Conservation (phyloP, 2,329 filamentous ascomycete species). For the Cladosporium sp. region DNA sequence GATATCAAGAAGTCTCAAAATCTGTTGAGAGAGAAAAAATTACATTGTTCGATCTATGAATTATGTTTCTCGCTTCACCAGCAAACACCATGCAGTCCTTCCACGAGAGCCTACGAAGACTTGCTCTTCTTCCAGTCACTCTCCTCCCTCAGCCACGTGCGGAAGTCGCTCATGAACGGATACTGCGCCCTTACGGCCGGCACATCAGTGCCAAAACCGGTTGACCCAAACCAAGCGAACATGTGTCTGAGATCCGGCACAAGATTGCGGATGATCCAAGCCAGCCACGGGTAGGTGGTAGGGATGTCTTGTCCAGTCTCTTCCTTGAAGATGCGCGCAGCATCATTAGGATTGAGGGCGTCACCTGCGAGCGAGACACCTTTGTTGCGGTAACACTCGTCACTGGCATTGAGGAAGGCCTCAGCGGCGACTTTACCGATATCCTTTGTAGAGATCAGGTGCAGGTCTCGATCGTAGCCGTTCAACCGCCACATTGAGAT, state of each 20-base stretch:
- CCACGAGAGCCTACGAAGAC: neutral
- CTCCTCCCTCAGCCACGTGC: conserved; percentile 45
- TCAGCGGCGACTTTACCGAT: conserved; percentile 50
- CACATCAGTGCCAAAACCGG: conserved; percentile 48
- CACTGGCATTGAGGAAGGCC: conserved; percentile 42
- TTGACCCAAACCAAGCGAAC: conserved; percentile 46
- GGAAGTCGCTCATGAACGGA: conserved; percentile 45
- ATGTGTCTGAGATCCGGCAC: conserved; percentile 32
- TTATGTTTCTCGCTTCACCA: too few relatives aligned
- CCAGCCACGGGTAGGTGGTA: conserved; percentile 28
- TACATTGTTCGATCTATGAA: too few relatives aligned
- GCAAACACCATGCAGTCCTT: too few relatives aligned
- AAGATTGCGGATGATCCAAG: conserved; percentile 18
- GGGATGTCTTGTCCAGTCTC: conserved; percentile 44
- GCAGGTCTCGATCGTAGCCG: conserved; percentile 21
- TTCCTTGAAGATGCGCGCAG: conserved; percentile 43
- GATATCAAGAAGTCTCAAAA: too few relatives aligned
- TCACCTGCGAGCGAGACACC: conserved; percentile 51
- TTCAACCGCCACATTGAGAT: conserved; percentile 38
- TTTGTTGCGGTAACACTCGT: conserved; percentile 40
- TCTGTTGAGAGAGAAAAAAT: too few relatives aligned
- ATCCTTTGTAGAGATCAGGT: conserved; percentile 38
- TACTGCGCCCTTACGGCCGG: conserved; percentile 38
- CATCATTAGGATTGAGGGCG: conserved; percentile 46
- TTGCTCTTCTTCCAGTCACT: conserved; percentile 35